phyloP scores from a whole-genome alignment of 768 basidiomycete species.

The Leccinum uliginosum region DNA sequence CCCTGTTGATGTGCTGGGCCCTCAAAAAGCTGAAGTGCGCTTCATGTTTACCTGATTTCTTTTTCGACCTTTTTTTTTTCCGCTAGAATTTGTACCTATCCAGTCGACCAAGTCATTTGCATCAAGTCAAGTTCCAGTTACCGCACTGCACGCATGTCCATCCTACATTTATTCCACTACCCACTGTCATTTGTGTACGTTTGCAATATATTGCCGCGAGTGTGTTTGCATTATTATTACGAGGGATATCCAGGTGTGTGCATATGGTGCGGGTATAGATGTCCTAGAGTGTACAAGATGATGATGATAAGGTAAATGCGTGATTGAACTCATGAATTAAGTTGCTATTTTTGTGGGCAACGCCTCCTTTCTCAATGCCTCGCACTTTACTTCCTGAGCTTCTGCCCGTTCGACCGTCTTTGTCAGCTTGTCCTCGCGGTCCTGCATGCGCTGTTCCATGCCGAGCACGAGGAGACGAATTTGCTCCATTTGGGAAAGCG shows the following conservation, averaged over 20 bases:
- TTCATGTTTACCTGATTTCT: slow-evolving; percentile 22
- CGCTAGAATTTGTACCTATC: slow-evolving; percentile 27
- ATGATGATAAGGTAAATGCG: slow-evolving; percentile 11
- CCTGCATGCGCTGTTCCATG: slow-evolving; percentile 69
- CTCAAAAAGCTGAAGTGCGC: slow-evolving; percentile 27
- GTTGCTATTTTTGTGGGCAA: slow-evolving; percentile 19
- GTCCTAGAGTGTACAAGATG: slow-evolving; percentile 23
- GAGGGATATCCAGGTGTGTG: background rate
- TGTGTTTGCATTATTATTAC: slow-evolving; percentile 19
- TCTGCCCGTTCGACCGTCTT: slow-evolving; percentile 62
- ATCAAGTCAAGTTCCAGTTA: slow-evolving; percentile 22
- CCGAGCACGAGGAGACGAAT: slow-evolving; percentile 65
- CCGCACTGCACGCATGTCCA: slow-evolving; percentile 21
- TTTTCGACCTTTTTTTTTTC: slow-evolving; percentile 4
- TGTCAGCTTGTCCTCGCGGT: slow-evolving; percentile 55
- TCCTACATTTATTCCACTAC: slow-evolving; percentile 22
- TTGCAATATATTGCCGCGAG: slow-evolving; percentile 24
- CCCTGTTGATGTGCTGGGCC: slow-evolving; percentile 15
- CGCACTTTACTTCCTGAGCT: slow-evolving; percentile 50
- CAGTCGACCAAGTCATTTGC: slow-evolving; percentile 21
- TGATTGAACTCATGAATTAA: slow-evolving; percentile 8
- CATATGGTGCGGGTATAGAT: slow-evolving; percentile 12
- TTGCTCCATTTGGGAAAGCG: slow-evolving; percentile 62
- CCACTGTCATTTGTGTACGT: slow-evolving; percentile 29
- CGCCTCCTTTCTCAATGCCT: slow-evolving; percentile 42